These are phyloP conservation scores for Ceratocystis diversiconidia DNA, from an alignment of 2,329 filamentous ascomycete genomes.

Conservation along the genomic window DNA sequence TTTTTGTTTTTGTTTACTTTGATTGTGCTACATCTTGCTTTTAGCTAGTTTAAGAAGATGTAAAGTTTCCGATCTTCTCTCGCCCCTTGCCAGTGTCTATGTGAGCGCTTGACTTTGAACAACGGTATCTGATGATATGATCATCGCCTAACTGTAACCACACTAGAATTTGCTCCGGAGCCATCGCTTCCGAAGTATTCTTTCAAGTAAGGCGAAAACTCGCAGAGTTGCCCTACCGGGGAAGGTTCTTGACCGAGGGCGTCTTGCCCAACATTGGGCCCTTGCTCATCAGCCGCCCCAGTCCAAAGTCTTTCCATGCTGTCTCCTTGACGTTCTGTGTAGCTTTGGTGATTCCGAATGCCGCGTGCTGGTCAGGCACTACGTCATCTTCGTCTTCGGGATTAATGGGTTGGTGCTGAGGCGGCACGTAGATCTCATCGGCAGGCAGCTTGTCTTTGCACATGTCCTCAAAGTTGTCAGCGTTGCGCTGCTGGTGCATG, in stretches of 20 bases:
- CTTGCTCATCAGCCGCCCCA: constrained; percentile 54
- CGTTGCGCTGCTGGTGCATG: constrained; percentile 56
- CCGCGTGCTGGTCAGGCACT: constrained; percentile 75
- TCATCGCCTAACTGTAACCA: neutral
- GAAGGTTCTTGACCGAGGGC: constrained; percentile 20
- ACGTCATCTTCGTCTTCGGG: constrained; percentile 82
- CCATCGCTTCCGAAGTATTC: neutral
- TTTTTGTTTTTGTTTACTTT: constrained; percentile 1
- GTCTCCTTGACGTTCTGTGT: constrained; percentile 58
- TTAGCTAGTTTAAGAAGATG: neutral
- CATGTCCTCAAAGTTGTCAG: constrained; percentile 67
- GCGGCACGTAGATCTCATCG: constrained; percentile 72
- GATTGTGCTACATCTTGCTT: neutral
- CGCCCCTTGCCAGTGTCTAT: neutral
- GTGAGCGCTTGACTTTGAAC: neutral
- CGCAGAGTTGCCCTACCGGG: constrained; percentile 19
- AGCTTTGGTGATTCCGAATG: constrained; percentile 71
- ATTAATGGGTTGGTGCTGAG: constrained; percentile 66
- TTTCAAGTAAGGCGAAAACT: neutral
- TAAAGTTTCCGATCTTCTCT: neutral
- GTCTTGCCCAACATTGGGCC: constrained; percentile 32
- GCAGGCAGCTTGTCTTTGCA: constrained; percentile 55
- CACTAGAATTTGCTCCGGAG: neutral
- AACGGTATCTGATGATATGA: neutral
- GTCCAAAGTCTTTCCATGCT: constrained; percentile 64